Conservation (phyloP, 305 asterid species). For the Withania somnifera region DNA sequence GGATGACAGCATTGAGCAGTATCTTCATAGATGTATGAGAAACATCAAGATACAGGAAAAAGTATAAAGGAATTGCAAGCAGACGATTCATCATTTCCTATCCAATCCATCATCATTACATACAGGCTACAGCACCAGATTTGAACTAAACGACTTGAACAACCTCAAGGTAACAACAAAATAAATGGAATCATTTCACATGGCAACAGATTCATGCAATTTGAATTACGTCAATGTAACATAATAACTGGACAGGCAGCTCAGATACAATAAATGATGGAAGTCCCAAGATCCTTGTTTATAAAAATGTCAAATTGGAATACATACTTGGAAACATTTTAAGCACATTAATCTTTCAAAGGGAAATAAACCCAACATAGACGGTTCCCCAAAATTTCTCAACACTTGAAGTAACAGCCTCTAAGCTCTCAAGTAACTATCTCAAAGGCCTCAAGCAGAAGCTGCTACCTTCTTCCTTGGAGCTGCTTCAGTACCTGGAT, state of each 20-base stretch:
- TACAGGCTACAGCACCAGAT: background rate
- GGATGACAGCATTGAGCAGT: background rate
- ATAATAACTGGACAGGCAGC: background rate
- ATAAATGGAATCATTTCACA: background rate
- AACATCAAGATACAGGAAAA: background rate
- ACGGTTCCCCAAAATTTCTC: constrained; percentile 16
- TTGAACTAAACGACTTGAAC: background rate
- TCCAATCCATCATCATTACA: background rate
- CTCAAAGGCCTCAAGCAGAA: constrained; percentile 31
- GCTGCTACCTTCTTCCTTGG: constrained; percentile 78
- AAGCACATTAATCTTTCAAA: background rate
- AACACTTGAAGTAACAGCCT: constrained; percentile 10
- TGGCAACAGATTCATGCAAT: background rate
- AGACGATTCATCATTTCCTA: background rate
- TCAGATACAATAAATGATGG: background rate
- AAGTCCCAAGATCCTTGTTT: background rate
- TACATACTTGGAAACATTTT: background rate
- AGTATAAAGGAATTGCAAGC: background rate
- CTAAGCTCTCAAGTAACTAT: constrained; percentile 3
- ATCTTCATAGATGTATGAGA: background rate
- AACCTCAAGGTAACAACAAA: background rate
- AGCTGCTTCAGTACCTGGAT: constrained; percentile 61
- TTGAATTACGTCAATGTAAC: background rate
- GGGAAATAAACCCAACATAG: constrained; percentile 9
- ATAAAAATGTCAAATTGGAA: background rate